phyloP scores from a whole-genome alignment of 2,329 filamentous ascomycete genomes.

The Scortechinia acanthostroma region DNA sequence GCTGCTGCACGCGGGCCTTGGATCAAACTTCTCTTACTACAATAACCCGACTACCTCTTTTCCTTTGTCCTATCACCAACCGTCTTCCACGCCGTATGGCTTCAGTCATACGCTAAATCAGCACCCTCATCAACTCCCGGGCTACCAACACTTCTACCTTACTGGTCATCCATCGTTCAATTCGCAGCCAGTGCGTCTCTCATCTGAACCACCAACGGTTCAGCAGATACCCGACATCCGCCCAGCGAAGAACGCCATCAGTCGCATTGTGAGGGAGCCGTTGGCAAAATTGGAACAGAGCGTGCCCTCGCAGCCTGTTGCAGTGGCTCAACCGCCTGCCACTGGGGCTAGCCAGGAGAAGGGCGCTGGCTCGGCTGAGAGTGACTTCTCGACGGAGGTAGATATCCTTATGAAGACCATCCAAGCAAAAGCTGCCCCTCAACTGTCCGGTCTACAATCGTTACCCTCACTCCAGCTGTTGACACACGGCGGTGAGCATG shows the following conservation, averaged over 20 bases:
- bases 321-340: background rate
- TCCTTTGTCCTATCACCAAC: background rate
- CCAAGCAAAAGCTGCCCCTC: background rate
- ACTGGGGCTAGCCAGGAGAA: background rate
- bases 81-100: background rate
- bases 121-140: background rate
- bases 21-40: background rate
- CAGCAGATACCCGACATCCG: background rate
- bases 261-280: background rate
- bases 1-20: background rate
- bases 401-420: conserved; percentile 1
- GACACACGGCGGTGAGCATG: background rate
- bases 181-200: background rate
- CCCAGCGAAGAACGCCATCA: conserved; percentile 1
- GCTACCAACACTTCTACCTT: background rate
- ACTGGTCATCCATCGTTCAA: background rate
- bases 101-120: background rate
- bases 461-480: background rate
- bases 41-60: background rate
- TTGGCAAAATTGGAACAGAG: too few relatives aligned
- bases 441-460: background rate
- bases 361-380: background rate
- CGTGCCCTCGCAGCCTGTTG: too few relatives aligned
- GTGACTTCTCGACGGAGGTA: background rate
- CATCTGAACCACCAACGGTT: background rate